These are phyloP conservation scores for Delonix regia DNA, from an alignment of 306 rosid species.

Conservation along the genomic window DNA sequence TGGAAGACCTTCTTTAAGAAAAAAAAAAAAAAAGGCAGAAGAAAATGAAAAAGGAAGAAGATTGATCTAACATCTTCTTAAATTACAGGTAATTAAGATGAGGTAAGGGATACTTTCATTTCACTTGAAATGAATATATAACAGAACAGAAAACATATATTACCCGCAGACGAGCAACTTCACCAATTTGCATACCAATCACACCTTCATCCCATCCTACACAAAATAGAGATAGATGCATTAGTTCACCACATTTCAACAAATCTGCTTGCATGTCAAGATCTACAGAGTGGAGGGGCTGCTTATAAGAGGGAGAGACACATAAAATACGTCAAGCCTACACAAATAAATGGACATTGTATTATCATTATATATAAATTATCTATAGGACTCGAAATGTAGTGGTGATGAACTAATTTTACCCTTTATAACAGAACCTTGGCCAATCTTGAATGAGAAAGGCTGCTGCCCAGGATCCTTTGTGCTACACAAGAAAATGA, in stretches of 20 bases:
- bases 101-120: neutral
- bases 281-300: neutral
- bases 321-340: neutral
- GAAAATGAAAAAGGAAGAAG: neutral
- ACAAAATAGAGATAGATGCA: constrained; percentile 20
- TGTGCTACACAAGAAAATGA: constrained; percentile 58
- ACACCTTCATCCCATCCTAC: constrained; percentile 99
- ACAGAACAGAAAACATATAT: constrained; percentile 13
- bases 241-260: neutral
- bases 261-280: neutral
- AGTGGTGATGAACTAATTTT: neutral
- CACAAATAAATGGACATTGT: neutral
- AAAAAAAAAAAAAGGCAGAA: too few relatives aligned
- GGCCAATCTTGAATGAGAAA: constrained; percentile 82
- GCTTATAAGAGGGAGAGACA: neutral
- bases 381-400: neutral
- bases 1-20: neutral
- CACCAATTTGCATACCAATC: constrained; percentile 85
- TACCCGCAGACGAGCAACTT: constrained; percentile 97
- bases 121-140: neutral
- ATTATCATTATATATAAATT: neutral
- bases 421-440: constrained; percentile 91
- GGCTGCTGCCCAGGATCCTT: constrained; percentile 91
- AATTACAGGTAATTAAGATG: neutral
- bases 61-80: neutral